A percentile compares a stretch with the other conserved stretches of the same genome.
phyloP scores from a whole-genome alignment of 192 early-diverging fungal genomes.

The Funneliformis geosporum region DNA sequence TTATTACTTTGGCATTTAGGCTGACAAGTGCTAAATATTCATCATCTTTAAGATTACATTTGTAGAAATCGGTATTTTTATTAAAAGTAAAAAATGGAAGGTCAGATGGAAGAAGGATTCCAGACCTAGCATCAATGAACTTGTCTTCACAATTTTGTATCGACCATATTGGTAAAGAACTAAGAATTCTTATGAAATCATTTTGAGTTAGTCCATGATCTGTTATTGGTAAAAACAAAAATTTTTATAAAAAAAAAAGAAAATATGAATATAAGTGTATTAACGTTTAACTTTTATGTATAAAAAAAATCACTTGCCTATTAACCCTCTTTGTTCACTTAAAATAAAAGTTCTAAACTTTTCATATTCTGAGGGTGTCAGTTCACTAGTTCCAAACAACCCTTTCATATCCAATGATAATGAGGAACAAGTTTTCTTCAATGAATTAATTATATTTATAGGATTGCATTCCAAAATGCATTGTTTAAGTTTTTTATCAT shows the following conservation, averaged over 20 bases:
- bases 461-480: neutral
- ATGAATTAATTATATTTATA: neutral
- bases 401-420: no score
- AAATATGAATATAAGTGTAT: no score
- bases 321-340: no score
- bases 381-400: no score
- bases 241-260: no score
- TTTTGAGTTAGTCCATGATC: no score
- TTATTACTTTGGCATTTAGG: neutral
- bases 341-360: no score
- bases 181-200: neutral
- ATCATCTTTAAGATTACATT: neutral
- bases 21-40: neutral
- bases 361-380: no score
- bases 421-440: no score
- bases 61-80: neutral
- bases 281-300: no score
- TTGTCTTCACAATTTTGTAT: neutral
- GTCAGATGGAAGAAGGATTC: neutral
- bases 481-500: neutral
- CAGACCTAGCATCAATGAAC: neutral
- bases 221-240: neutral
- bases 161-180: neutral
- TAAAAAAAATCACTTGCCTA: no score
- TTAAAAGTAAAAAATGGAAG: neutral